Conservation (phyloP, 768 basidiomycete genomes). For the Suillus lakei region DNA sequence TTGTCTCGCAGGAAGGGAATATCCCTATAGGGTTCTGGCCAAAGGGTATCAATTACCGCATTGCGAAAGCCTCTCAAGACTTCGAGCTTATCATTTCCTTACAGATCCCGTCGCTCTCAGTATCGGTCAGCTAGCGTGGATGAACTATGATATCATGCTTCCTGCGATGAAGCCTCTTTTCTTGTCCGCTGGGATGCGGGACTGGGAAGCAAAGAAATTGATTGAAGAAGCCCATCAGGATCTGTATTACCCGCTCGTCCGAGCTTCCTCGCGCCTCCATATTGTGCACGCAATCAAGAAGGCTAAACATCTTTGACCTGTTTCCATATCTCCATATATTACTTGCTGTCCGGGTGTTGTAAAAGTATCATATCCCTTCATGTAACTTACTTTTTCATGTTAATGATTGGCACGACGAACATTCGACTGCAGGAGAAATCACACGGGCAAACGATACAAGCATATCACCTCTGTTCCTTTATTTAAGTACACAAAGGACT, state of each 20-base stretch:
- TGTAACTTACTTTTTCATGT: conserved; percentile 48
- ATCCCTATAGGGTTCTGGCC: conserved; percentile 77
- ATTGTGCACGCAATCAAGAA: conserved; percentile 58
- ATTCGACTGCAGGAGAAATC: conserved; percentile 37
- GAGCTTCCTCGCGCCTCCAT: conserved; percentile 57
- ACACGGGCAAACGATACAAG: conserved; percentile 39
- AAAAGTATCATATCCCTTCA: conserved; percentile 31
- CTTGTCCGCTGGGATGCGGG: conserved; percentile 54
- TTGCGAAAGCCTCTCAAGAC: conserved; percentile 10
- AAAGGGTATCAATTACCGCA: conserved; percentile 41
- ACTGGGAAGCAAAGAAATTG: conserved; percentile 57
- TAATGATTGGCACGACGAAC: conserved; percentile 37
- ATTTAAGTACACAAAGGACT: conserved; percentile 54
- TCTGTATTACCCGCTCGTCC: conserved; percentile 61
- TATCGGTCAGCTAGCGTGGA: conserved; percentile 74
- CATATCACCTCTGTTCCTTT: conserved; percentile 65
- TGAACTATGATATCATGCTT: conserved; percentile 69
- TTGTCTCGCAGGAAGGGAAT: conserved; percentile 58
- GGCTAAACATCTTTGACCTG: conserved; percentile 7
- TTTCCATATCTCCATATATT: neutral
- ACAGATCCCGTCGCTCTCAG: conserved; percentile 63
- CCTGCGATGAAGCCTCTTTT: conserved; percentile 67
- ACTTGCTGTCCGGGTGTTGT: conserved; percentile 19
- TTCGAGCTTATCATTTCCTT: conserved; percentile 14
- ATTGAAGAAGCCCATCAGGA: conserved; percentile 68